Conservation (phyloP, 805 yeast genomes). For the Clavispora fructus region DNA sequence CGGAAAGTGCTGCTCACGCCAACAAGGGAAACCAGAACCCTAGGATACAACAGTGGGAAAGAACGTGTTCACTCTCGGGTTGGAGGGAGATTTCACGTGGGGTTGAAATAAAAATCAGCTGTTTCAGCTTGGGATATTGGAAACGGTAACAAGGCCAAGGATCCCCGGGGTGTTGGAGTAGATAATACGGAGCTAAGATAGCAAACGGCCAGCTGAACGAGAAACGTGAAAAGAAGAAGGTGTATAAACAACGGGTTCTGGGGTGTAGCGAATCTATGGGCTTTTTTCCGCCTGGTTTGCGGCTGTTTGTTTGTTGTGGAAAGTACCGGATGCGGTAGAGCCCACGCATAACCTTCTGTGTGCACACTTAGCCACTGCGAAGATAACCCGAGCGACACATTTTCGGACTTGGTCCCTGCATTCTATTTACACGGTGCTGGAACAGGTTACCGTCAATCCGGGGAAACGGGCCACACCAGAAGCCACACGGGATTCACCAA, state of each 20-base stretch:
- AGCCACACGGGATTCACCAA: no score
- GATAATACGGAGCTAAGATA: background rate
- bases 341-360: background rate
- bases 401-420: background rate
- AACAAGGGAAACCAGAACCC: background rate
- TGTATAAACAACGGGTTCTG: background rate
- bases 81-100: background rate
- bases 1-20: background rate
- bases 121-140: background rate
- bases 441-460: background rate
- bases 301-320: slow-evolving; percentile 1
- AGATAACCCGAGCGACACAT: background rate
- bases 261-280: background rate
- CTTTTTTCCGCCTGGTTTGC: background rate
- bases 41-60: background rate
- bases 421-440: background rate
- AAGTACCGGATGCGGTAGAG: background rate
- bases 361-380: background rate
- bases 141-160: background rate
- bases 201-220: background rate
- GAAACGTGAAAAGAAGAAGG: background rate
- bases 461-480: background rate
- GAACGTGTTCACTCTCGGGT: background rate
- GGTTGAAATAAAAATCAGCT: background rate
- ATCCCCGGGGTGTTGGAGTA: background rate